Base-by-base conservation (phyloP, 2,329 filamentous ascomycete species). In the Alternaria novae-zelandiae region DNA sequence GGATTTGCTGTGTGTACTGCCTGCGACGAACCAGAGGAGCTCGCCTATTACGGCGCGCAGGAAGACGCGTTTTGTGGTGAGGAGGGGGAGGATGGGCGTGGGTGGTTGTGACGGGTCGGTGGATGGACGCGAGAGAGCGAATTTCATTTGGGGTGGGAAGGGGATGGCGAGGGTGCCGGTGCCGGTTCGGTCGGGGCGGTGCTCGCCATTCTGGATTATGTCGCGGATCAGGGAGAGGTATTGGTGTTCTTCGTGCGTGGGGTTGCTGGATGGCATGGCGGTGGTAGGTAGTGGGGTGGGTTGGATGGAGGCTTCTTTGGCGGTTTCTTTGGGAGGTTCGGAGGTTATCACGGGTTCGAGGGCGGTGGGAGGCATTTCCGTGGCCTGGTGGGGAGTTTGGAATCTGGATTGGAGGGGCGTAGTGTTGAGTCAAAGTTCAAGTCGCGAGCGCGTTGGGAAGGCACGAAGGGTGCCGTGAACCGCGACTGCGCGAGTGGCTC, bases 1-100 rank as follows among this genome's bases (percentile, higher is more conserved):
- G 0, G 93, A 84, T 5, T 88, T 82, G 2, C 93, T 94, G 1
- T 92, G 93, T 3, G 96, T 99, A 74, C 85, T 88, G 74, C 93
- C 96, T 47, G 89, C 87, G 70, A 99, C 86, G 82, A 99, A 99
- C 96, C 96, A 99, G 65, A 99, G 90, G 1, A 99, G 90, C 81
- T 99, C 96, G 69, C 90, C 92, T 66, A 98, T 86, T 54, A 99
- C 91, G 73, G 94, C 95, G 64, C 92, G 91, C 30, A 92, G 87
- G 82, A 97, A 98, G 73, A 99, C 96, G 70, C 96, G 93, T 81
- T 99, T 99, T 3, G 96, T 99, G 5, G 96, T 99, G 17, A 99
- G 90, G 70, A 99, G 92, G 23, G 96, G 96, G 20, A 99, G 88
- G 72, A 97, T 85, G 2, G 91, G 89, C 12, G 81, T 82, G 26